Percentiles rank a stretch among this genome's conserved stretches.
Conservation (phyloP, 805 yeast genomes). For the Brettanomyces anomalus region DNA sequence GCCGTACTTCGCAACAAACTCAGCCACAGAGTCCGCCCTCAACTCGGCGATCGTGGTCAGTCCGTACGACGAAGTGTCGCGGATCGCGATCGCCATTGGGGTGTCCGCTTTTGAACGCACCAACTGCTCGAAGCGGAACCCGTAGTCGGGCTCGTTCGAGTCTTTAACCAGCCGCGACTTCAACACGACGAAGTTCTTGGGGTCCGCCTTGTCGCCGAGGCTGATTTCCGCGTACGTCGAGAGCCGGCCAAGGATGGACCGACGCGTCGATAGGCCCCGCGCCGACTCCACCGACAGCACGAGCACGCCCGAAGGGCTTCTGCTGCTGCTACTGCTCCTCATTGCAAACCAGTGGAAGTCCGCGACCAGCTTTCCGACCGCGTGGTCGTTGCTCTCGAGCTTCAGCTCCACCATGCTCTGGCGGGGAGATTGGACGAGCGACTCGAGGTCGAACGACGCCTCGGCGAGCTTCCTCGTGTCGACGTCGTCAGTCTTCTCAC, state of each 20-base stretch:
- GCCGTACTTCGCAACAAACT: conserved; percentile 37
- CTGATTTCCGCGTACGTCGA: conserved; percentile 61
- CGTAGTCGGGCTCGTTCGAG: conserved; percentile 69
- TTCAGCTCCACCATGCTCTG: conserved; percentile 35
- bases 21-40: conserved; percentile 42
- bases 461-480: conserved; percentile 45
- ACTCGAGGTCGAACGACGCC: conserved; percentile 47
- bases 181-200: too few species aligned
- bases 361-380: conserved; percentile 50
- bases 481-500: conserved; percentile 41
- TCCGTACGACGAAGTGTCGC: conserved; percentile 46
- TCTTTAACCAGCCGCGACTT: conserved; percentile 56
- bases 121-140: conserved; percentile 51
- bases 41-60: conserved; percentile 46
- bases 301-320: conserved; percentile 67
- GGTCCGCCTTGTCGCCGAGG: conserved; percentile 36
- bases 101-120: conserved; percentile 53
- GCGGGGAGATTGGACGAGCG: conserved; percentile 45
- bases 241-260: conserved; percentile 41
- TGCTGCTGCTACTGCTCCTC: conserved; percentile 40
- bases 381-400: conserved; percentile 40
- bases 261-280: conserved; percentile 41
- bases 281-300: conserved; percentile 57
- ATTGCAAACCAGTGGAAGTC: conserved; percentile 46
- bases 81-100: conserved; percentile 44